Base-by-base conservation (phyloP, 345 rosid genomes). In the Salix udensis region DNA sequence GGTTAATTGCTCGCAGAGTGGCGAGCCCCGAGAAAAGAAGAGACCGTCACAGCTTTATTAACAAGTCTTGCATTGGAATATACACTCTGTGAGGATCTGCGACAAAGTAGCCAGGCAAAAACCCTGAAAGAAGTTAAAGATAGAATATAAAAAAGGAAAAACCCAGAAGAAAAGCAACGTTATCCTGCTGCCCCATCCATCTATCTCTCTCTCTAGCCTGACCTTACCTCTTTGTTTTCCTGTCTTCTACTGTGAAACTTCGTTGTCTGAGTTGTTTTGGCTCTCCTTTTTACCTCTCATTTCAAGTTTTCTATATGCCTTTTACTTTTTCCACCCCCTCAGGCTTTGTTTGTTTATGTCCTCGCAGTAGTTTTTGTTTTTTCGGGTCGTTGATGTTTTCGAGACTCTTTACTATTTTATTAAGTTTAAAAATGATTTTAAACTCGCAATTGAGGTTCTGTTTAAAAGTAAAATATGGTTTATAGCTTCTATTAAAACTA, bases 211-310 rank as follows among this genome's bases (percentile, higher is more conserved):
- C 40, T 73, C 69, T n/a, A 19, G 31, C 23, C 31, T 13, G 28
- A 15, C 88, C 89, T 76, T 69, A 75, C 86, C 74, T 67, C 76
- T 69, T 70, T 84, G 89, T 84, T 83, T 55, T 71, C 67, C 65
- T 84, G 87, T 85, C 85, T 79, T 42, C 34, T 78, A 40, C 87
- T 69, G 79, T 83, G 68, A 73, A n/a, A 78, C 83, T 79, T 84
- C 82, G 83, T 84, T 74, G 48, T 83, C 77, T 64, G 81, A n/a
- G 79, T 72, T 73, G 39, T 70, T 68, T 74, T 68, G 28, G 58
- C 30, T 7, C 42, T 37, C 74, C 78, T 71, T 44, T 48, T 66
- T 42, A 64, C 85, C 64, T 78, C 66, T 71, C 78, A 78, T 70
- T 62, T 82, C 58, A 24, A 44, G 53, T 65, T 65, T 65, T 71